These are phyloP conservation scores for Aureobasidium namibiae DNA, from an alignment of 2,329 filamentous ascomycete species.

Conservation along the genomic window DNA sequence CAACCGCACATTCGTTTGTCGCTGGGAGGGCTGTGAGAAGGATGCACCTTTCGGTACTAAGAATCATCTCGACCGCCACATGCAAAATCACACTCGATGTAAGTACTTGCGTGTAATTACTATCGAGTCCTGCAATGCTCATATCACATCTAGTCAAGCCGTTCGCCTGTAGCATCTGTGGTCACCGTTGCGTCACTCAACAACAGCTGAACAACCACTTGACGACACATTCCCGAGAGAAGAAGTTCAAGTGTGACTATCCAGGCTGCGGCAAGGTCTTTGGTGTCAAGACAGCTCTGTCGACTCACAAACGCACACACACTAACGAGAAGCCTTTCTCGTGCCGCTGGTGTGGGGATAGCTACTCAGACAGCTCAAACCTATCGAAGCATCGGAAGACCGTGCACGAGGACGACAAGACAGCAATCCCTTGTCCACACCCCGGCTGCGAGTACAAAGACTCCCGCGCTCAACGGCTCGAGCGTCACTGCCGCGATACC, in stretches of 20 bases:
- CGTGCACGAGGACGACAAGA: slow-evolving; percentile 11
- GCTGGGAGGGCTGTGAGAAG: slow-evolving; percentile 50
- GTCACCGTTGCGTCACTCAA: slow-evolving; percentile 50
- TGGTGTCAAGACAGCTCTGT: slow-evolving; percentile 59
- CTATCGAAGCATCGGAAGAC: slow-evolving; percentile 23
- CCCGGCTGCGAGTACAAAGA: slow-evolving; percentile 5
- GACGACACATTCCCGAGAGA: slow-evolving; percentile 58
- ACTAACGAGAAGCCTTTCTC: slow-evolving; percentile 49
- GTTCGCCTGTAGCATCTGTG: slow-evolving; percentile 34
- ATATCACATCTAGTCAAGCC: slow-evolving; percentile 24
- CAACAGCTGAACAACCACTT: slow-evolving; percentile 61
- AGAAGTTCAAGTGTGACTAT: slow-evolving; percentile 50
- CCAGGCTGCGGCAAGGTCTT: slow-evolving; percentile 48
- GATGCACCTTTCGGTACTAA: slow-evolving; percentile 49
- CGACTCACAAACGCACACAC: slow-evolving; percentile 60
- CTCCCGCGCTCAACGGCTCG: not conserved
- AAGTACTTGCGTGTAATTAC: not conserved
- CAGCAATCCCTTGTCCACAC: slow-evolving; percentile 1
- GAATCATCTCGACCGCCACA: slow-evolving; percentile 57
- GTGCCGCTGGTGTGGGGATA: slow-evolving; percentile 26
- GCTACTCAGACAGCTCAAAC: slow-evolving; percentile 29
- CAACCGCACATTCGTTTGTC: slow-evolving; percentile 42
- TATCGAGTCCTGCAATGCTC: not conserved
- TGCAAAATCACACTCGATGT: slow-evolving; percentile 54
- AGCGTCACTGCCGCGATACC: slow-evolving; percentile 9